Evolutionary conservation across 176 grass and related monocot genomes (phyloP).

Genomic region (Lolium multiflorum): DNA sequence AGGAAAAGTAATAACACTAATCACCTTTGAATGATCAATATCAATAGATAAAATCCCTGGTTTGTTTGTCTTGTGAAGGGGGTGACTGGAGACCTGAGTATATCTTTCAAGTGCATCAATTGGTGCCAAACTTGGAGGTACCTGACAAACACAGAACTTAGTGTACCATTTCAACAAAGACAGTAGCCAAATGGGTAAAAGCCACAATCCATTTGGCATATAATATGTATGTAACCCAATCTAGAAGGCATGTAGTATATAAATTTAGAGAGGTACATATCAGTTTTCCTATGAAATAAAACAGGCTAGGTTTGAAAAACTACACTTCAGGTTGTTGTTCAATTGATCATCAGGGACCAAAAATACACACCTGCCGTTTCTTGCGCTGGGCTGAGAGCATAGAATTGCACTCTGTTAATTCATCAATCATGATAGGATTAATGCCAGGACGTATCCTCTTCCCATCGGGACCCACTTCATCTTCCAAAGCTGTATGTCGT

Average conservation of each 20-base stretch:
- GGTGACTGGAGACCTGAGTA: slow-evolving; percentile 92
- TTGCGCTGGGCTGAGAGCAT: slow-evolving; percentile 95
- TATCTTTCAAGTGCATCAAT: slow-evolving; percentile 83
- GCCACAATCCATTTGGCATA: neutral
- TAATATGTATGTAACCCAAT: neutral
- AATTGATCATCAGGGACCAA: neutral
- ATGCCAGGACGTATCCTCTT: slow-evolving; percentile 97
- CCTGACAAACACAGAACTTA: slow-evolving; percentile 47
- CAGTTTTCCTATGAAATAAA: slow-evolving; percentile 3
- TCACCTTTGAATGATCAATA: slow-evolving; percentile 94
- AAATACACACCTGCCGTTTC: slow-evolving; percentile 84
- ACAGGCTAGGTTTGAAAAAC: neutral
- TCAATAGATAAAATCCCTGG: slow-evolving; percentile 94
- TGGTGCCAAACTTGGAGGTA: slow-evolving; percentile 64
- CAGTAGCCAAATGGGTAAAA: neutral
- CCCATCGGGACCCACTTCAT: slow-evolving; percentile 82
- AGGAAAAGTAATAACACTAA: slow-evolving; percentile 2
- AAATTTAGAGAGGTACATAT: neutral
- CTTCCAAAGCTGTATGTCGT: slow-evolving; percentile 66
- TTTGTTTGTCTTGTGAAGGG: slow-evolving; percentile 96
- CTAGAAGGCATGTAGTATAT: neutral
- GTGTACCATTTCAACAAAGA: slow-evolving; percentile 21
- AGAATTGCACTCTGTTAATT: slow-evolving; percentile 93
- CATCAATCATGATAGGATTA: slow-evolving; percentile 77
- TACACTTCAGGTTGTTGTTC: neutral